These are phyloP conservation scores for Calamus simplicifolius DNA, from an alignment of 176 grass and related monocot species.

Conservation along the genomic window DNA sequence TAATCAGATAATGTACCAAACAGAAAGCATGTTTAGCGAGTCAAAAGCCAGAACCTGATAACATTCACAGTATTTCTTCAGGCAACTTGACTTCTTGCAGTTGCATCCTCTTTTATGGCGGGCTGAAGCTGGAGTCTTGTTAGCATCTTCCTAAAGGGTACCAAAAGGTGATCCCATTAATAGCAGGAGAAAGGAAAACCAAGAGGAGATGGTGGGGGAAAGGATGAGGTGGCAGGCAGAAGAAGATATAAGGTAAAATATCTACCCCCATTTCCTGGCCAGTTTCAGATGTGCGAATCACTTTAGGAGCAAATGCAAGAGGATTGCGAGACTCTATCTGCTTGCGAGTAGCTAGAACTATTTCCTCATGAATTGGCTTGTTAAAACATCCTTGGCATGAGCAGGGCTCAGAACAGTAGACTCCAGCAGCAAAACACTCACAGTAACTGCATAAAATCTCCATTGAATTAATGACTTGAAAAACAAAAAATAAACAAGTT, in stretches of 20 bases:
- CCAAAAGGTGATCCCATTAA: conserved; percentile 6
- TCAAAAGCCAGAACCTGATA: conserved; percentile 48
- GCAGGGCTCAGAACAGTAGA: conserved; percentile 56
- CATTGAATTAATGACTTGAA: no score
- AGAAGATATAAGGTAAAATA: conserved; percentile 7
- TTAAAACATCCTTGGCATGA: conserved; percentile 48
- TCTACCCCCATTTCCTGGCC: conserved; percentile 39
- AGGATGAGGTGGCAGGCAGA: no score
- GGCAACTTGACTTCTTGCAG: conserved; percentile 74
- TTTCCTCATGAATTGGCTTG: conserved; percentile 37
- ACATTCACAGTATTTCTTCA: conserved; percentile 71
- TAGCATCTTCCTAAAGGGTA: conserved; percentile 37
- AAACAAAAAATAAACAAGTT: no score
- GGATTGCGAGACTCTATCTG: conserved; percentile 49
- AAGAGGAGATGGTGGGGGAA: neutral
- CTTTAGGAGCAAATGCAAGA: conserved; percentile 37
- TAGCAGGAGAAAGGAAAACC: conserved; percentile 7
- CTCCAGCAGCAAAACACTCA: conserved; percentile 49
- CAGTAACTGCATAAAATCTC: conserved; percentile 38
- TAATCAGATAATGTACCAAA: neutral
- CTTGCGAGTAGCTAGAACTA: conserved; percentile 54
- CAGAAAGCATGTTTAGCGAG: conserved; percentile 1
- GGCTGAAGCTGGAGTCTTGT: conserved; percentile 48
- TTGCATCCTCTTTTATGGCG: conserved; percentile 48
- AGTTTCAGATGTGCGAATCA: conserved; percentile 42